Evolutionary conservation across 306 rosid genomes (phyloP).

Genomic region (Fragaria ananassa): DNA sequence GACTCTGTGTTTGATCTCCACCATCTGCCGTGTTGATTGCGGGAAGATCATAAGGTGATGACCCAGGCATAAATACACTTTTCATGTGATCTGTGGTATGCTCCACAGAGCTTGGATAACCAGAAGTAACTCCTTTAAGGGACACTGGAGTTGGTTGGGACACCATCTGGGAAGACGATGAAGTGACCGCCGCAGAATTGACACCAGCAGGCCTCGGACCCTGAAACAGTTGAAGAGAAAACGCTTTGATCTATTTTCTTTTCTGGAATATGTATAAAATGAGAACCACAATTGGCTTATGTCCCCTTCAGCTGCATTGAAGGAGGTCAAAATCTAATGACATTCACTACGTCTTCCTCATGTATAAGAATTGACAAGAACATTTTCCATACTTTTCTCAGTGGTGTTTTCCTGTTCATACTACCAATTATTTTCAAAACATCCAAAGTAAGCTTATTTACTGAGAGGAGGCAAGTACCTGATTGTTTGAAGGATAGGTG

Average conservation of each 20-base stretch:
- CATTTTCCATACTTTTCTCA: background rate
- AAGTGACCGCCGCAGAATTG: constrained; percentile 47
- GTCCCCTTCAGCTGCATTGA: constrained; percentile 8
- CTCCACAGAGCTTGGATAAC: constrained; percentile 57
- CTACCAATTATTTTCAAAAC: background rate
- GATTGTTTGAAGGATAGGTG: constrained; percentile 82
- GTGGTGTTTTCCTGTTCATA: background rate
- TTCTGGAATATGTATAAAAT: constrained; percentile 43
- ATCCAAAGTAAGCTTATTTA: constrained; percentile 10
- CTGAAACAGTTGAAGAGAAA: constrained; percentile 61
- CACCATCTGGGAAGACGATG: constrained; percentile 58
- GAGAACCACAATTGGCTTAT: constrained; percentile 15
- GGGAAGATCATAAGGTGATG: constrained; percentile 75
- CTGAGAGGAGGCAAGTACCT: constrained; percentile 46
- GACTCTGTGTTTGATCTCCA: constrained; percentile 54
- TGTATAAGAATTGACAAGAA: background rate
- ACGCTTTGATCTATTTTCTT: constrained; percentile 30
- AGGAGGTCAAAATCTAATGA: constrained; percentile 14
- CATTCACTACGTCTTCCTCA: background rate
- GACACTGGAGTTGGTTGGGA: constrained; percentile 67
- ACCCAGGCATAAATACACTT: constrained; percentile 59
- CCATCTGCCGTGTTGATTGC: constrained; percentile 61
- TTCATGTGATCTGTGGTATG: constrained; percentile 51
- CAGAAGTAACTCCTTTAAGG: constrained; percentile 54
- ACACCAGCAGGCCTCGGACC: constrained; percentile 62